Conservation (phyloP, 2,329 filamentous ascomycete genomes). For the Penicillium sp. region DNA sequence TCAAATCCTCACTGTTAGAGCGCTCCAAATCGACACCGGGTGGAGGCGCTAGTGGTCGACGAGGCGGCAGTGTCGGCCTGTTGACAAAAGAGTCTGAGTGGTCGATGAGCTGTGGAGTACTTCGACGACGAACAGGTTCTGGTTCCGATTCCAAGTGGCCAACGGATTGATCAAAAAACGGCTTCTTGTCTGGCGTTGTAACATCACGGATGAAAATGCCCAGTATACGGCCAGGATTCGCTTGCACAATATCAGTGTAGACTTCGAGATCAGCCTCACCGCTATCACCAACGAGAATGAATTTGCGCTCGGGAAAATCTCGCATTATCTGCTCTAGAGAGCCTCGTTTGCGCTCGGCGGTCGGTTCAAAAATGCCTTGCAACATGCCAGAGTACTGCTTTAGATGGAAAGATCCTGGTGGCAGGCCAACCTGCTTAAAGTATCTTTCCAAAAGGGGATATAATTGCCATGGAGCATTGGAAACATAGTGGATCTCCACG, state of each 20-base stretch:
- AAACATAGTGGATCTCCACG: constrained; percentile 93
- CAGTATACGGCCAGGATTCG: constrained; percentile 79
- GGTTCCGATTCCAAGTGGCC: constrained; percentile 34
- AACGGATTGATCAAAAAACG: constrained; percentile 75
- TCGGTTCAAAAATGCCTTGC: constrained; percentile 96
- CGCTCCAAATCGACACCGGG: constrained; percentile 28
- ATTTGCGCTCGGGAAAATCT: constrained; percentile 88
- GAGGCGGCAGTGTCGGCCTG: constrained; percentile 47
- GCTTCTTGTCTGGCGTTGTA: constrained; percentile 72
- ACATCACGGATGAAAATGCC: constrained; percentile 95
- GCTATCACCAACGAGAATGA: constrained; percentile 91
- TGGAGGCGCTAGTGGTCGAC: constrained; percentile 31
- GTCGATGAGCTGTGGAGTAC: constrained; percentile 33
- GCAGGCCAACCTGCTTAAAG: constrained; percentile 78
- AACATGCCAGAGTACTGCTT: constrained; percentile 98
- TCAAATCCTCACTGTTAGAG: constrained; percentile 40
- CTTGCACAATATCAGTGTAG: constrained; percentile 87
- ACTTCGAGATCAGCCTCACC: constrained; percentile 97
- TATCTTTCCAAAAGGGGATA: constrained; percentile 87
- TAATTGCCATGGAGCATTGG: constrained; percentile 98
- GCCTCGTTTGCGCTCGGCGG: constrained; percentile 89
- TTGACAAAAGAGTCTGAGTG: constrained; percentile 34
- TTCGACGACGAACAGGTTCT: constrained; percentile 28
- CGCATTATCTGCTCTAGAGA: constrained; percentile 81
- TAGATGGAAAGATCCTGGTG: constrained; percentile 86